These are phyloP conservation scores for Kurtzmaniella natalensis DNA, from an alignment of 1,139 yeast species.

Conservation along the genomic window DNA sequence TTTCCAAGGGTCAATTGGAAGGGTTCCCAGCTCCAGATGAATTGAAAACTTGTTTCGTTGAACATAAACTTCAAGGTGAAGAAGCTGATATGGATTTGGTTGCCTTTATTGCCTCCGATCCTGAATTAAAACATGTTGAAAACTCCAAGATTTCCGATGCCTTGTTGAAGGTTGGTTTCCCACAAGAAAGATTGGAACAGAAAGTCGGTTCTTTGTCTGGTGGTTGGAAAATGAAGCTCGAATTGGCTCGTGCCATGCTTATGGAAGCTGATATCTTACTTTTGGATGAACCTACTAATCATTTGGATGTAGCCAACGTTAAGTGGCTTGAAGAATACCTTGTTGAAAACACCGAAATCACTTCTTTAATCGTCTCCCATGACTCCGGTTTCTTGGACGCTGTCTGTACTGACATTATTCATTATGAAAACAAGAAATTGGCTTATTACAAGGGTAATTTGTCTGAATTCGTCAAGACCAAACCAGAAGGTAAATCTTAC, in stretches of 20 bases:
- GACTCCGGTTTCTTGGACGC: slow-evolving; percentile 95
- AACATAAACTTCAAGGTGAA: slow-evolving; percentile 93
- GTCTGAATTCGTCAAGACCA: slow-evolving; percentile 83
- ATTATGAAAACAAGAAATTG: slow-evolving; percentile 91
- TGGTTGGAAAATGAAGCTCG: slow-evolving; percentile 99
- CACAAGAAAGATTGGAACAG: slow-evolving; percentile 83
- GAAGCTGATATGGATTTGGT: slow-evolving; percentile 91
- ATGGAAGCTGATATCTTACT: slow-evolving; percentile 94
- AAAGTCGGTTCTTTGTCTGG: slow-evolving; percentile 94
- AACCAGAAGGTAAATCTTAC: slow-evolving; percentile 95
- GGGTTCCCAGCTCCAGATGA: slow-evolving; percentile 93
- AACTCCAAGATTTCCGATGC: slow-evolving; percentile 72
- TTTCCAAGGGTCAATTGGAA: slow-evolving; percentile 94
- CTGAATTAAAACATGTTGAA: slow-evolving; percentile 62
- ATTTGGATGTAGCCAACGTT: slow-evolving; percentile 91
- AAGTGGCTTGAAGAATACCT: slow-evolving; percentile 91
- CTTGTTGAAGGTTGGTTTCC: slow-evolving; percentile 81
- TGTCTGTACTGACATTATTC: slow-evolving; percentile 95
- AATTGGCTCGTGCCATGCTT: slow-evolving; percentile 96
- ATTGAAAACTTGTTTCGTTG: slow-evolving; percentile 92
- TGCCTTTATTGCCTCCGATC: slow-evolving; percentile 85
- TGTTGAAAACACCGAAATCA: slow-evolving; percentile 74
- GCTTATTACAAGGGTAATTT: slow-evolving; percentile 95
- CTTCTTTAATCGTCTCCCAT: slow-evolving; percentile 94
- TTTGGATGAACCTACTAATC: slow-evolving; percentile 98